These are phyloP conservation scores for Malassezia obtusa DNA, from an alignment of 1,284 basidiomycete species.

Conservation along the genomic window DNA sequence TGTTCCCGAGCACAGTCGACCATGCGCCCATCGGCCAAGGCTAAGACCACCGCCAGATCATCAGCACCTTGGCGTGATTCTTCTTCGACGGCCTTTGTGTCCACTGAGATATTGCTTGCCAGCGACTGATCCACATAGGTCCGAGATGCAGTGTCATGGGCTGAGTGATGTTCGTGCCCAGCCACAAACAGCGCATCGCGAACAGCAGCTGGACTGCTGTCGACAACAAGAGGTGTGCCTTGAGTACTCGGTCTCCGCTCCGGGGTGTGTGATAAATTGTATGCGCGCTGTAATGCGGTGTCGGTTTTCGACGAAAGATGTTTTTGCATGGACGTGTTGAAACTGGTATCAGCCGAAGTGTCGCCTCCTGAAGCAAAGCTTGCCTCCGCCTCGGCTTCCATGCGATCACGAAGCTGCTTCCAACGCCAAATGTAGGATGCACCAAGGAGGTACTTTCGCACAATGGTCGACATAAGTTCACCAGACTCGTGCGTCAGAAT, in stretches of 20 bases:
- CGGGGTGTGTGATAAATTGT: background rate
- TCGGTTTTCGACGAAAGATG: background rate
- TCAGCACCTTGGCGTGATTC: conserved; percentile 13
- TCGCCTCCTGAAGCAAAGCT: background rate
- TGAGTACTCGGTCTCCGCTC: background rate
- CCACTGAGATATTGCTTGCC: conserved; percentile 7
- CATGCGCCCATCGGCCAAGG: conserved; percentile 31
- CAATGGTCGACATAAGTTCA: conserved; percentile 67
- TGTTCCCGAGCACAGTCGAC: conserved; percentile 13
- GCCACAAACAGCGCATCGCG: conserved; percentile 33
- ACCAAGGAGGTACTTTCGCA: conserved; percentile 74
- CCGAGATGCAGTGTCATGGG: conserved; percentile 24
- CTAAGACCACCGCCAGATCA: conserved; percentile 30
- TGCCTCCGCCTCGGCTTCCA: conserved; percentile 8
- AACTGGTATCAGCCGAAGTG: conserved; percentile 16
- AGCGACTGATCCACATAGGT: background rate
- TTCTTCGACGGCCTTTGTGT: conserved; percentile 5
- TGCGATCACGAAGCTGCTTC: conserved; percentile 20
- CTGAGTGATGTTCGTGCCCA: conserved; percentile 30
- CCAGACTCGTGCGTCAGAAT: conserved; percentile 78
- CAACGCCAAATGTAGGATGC: conserved; percentile 32
- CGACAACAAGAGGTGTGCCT: conserved; percentile 23
- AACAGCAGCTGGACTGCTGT: conserved; percentile 26
- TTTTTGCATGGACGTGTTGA: background rate
- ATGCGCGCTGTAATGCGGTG: conserved; percentile 7